Evolutionary conservation across 2,329 filamentous ascomycete genomes (phyloP).

Genomic region (Fusarium luffae): DNA sequence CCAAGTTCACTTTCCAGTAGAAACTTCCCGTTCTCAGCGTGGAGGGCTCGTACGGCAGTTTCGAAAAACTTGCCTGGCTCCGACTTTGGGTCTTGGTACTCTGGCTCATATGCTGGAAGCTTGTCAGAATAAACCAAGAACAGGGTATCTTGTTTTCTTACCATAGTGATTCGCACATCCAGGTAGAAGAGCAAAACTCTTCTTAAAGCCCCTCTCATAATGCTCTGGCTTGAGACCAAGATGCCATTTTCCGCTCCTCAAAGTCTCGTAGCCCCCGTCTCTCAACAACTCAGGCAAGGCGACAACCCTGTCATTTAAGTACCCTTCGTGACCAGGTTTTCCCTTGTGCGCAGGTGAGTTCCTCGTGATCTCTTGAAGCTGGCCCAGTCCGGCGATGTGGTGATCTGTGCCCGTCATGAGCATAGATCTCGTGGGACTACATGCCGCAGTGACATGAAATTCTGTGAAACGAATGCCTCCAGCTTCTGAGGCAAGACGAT

Average conservation of each 20-base stretch:
- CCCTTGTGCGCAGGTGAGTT: background rate
- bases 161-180: slow-evolving; percentile 62
- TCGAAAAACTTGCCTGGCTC: background rate
- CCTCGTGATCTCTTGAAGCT: slow-evolving; percentile 57
- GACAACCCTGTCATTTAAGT: background rate
- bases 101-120: slow-evolving; percentile 31
- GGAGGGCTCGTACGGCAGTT: background rate
- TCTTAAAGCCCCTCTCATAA: background rate
- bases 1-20: background rate
- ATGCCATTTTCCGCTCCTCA: slow-evolving; percentile 15
- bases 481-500: too few species aligned
- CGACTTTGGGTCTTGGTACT: background rate
- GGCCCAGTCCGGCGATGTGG: slow-evolving; percentile 60
- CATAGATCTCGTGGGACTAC: slow-evolving; percentile 73
- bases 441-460: slow-evolving; percentile 57
- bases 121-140: too few species aligned
- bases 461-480: too few species aligned
- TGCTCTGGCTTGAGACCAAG: background rate
- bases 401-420: slow-evolving; percentile 61
- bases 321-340: background rate
- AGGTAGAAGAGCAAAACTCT: slow-evolving; percentile 53
- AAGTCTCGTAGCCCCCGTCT: background rate
- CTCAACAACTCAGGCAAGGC: background rate
- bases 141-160: background rate
- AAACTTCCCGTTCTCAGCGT: background rate